These are phyloP conservation scores for Trametes meyenii DNA, from an alignment of 768 basidiomycete genomes.

Conservation along the genomic window DNA sequence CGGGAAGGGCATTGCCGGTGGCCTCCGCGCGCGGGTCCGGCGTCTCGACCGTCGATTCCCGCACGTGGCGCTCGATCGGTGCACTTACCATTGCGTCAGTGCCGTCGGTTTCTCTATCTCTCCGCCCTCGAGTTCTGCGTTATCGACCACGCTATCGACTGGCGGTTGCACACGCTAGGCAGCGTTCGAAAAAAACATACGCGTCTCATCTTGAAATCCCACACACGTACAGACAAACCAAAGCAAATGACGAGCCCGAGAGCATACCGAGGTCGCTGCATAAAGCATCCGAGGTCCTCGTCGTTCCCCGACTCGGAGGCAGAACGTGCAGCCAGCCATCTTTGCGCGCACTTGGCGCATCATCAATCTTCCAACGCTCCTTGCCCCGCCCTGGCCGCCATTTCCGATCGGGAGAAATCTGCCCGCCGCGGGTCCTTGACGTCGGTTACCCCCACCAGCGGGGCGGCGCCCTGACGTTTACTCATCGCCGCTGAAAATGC, in stretches of 20 bases:
- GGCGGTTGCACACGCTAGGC: too few relatives aligned
- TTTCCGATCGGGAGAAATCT: conserved; percentile 4
- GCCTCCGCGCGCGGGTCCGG: background rate
- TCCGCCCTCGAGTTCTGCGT: background rate
- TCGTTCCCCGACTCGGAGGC: background rate
- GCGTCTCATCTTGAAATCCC: too few relatives aligned
- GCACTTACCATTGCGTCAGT: background rate
- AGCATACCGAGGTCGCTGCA: too few relatives aligned
- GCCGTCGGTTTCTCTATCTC: background rate
- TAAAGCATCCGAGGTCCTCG: too few relatives aligned
- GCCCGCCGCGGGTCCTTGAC: background rate
- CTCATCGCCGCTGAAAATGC: conserved; percentile 10
- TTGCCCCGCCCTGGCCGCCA: background rate
- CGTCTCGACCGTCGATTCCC: background rate
- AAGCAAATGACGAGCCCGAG: too few relatives aligned
- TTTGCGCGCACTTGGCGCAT: background rate
- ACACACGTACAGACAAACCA: too few relatives aligned
- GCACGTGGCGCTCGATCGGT: background rate
- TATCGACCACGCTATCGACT: background rate
- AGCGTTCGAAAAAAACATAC: background rate
- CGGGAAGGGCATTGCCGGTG: background rate
- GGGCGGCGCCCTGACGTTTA: conserved; percentile 4
- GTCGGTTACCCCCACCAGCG: background rate
- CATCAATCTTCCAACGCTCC: conserved; percentile 2
- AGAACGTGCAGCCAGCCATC: background rate